These are phyloP conservation scores for Euphorbia corollata DNA, from an alignment of 441 rosid genomes.

Conservation along the genomic window DNA sequence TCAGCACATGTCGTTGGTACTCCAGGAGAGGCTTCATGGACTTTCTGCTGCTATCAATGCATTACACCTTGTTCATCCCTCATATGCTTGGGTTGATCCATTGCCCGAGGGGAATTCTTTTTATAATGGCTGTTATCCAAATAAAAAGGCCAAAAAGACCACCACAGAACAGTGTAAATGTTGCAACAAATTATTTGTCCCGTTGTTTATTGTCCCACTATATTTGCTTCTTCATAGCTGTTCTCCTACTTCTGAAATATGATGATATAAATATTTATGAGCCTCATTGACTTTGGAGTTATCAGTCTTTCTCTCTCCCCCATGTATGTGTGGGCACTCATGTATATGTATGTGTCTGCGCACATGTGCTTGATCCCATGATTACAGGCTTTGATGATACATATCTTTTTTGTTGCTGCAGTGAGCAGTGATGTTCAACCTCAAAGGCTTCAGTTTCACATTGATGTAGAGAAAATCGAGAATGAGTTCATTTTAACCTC, in stretches of 20 bases:
- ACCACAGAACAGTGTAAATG: slow-evolving; percentile 49
- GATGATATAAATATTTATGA: background rate
- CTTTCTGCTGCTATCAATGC: slow-evolving; percentile 93
- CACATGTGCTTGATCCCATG: background rate
- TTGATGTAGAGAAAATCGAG: slow-evolving; percentile 67
- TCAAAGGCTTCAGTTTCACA: slow-evolving; percentile 37
- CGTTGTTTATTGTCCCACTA: slow-evolving; percentile 9
- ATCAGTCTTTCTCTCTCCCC: slow-evolving; percentile 4
- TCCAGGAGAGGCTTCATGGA: slow-evolving; percentile 86
- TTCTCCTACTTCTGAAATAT: background rate
- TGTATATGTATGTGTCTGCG: background rate
- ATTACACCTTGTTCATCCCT: slow-evolving; percentile 71
- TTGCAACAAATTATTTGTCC: slow-evolving; percentile 7
- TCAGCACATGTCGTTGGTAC: slow-evolving; percentile 43
- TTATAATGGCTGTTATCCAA: slow-evolving; percentile 43
- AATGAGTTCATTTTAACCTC: slow-evolving; percentile 72
- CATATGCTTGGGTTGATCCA: slow-evolving; percentile 86
- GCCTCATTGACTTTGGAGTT: slow-evolving; percentile 7
- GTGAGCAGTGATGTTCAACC: slow-evolving; percentile 38
- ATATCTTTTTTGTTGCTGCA: slow-evolving; percentile 29
- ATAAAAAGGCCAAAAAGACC: slow-evolving; percentile 65
- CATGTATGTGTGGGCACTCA: background rate
- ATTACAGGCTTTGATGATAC: slow-evolving; percentile 10
- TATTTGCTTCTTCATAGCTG: slow-evolving; percentile 1
- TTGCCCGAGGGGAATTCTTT: slow-evolving; percentile 35